These are phyloP conservation scores for Torrubiella hemipterigena DNA, from an alignment of 2,329 filamentous ascomycete genomes.

Conservation along the genomic window DNA sequence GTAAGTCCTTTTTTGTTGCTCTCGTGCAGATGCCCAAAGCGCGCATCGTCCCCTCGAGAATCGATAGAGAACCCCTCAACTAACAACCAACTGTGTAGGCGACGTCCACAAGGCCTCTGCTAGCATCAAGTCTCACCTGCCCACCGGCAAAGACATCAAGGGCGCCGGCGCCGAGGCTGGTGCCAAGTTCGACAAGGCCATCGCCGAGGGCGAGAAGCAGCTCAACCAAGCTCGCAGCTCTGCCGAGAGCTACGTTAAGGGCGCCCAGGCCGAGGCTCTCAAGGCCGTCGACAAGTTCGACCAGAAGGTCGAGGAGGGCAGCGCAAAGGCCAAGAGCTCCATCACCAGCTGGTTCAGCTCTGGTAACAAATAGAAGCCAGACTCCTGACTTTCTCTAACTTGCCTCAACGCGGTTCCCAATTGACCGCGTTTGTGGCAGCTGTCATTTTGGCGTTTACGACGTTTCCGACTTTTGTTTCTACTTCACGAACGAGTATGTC, in stretches of 20 bases:
- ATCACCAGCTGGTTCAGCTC: slow-evolving; percentile 78
- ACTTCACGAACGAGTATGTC: no score
- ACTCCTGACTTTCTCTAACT: background rate
- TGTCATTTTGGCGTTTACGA: no score
- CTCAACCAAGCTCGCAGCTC: slow-evolving; percentile 49
- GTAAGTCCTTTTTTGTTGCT: slow-evolving; percentile 34
- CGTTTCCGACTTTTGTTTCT: no score
- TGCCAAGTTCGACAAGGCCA: slow-evolving; percentile 55
- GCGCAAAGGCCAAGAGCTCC: slow-evolving; percentile 72
- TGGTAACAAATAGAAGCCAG: slow-evolving; percentile 19
- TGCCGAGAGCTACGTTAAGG: slow-evolving; percentile 47
- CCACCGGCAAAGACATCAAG: slow-evolving; percentile 47
- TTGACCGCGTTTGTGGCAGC: background rate
- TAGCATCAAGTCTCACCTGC: slow-evolving; percentile 53
- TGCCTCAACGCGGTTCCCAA: no score
- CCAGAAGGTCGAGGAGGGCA: slow-evolving; percentile 65
- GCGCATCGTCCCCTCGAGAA: background rate
- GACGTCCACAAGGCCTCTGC: slow-evolving; percentile 61
- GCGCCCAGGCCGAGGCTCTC: slow-evolving; percentile 50
- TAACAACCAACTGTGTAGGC: slow-evolving; percentile 37
- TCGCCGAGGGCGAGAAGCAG: slow-evolving; percentile 55
- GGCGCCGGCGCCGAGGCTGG: slow-evolving; percentile 35
- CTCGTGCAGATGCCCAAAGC: background rate
- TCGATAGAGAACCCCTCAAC: background rate
- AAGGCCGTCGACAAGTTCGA: slow-evolving; percentile 76